Percentiles rank a stretch among this genome's conserved stretches.
Conservation (phyloP, 176 grass and related monocot genomes). For the Olyra latifolia region DNA sequence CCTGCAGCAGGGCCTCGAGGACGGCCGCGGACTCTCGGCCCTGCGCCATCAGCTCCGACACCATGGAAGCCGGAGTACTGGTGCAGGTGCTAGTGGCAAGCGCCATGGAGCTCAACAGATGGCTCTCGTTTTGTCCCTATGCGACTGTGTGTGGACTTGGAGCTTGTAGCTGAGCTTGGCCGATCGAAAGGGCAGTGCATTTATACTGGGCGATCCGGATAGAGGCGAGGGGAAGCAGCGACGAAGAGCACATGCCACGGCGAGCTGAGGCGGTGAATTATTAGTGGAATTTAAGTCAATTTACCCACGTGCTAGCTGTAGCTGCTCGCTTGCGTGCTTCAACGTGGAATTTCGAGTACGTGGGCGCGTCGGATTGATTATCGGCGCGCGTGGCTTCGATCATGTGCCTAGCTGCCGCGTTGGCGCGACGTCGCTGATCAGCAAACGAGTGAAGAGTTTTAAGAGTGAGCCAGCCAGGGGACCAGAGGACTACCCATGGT, state of each 20-base stretch:
- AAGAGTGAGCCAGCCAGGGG: no score
- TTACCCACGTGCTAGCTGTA: not conserved
- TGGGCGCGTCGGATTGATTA: no score
- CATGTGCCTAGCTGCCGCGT: not conserved
- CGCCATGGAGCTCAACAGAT: not conserved
- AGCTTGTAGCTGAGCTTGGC: not conserved
- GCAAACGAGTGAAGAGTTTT: not conserved
- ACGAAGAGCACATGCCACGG: not conserved
- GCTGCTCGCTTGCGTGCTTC: no score
- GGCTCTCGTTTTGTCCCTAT: not conserved
- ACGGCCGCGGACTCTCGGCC: conserved; percentile 28
- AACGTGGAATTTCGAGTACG: not conserved
- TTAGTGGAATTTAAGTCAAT: not conserved
- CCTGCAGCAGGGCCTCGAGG: conserved; percentile 14
- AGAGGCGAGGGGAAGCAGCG: not conserved
- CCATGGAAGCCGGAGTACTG: not conserved
- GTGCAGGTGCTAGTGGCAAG: not conserved
- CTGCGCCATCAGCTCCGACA: conserved; percentile 19
- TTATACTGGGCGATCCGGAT: not conserved
- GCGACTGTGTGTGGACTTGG: not conserved
- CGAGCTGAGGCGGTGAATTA: not conserved
- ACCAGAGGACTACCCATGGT: no score
- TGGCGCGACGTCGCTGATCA: not conserved
- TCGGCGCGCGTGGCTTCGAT: not conserved
- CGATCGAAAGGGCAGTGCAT: not conserved